A percentile compares a stretch with the other conserved stretches of the same genome.
Conservation (phyloP, 208 protist species). For the Kentomonas sorsogonicus region DNA sequence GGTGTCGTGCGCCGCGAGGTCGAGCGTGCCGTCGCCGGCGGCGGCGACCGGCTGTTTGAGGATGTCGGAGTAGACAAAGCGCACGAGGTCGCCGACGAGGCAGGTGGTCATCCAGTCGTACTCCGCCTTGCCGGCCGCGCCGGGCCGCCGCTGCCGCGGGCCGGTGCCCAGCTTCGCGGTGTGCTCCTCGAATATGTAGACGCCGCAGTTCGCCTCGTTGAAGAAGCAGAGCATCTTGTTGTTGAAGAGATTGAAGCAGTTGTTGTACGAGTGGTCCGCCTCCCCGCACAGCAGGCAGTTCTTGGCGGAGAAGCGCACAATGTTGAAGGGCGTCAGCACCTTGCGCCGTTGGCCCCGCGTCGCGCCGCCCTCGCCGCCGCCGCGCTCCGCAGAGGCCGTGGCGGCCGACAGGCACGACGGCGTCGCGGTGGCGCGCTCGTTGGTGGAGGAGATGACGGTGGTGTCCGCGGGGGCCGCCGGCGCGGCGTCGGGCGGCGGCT, state of each 20-base stretch:
- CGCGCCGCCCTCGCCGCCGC: too few species aligned
- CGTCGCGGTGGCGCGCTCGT: not conserved
- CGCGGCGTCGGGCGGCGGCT: not conserved
- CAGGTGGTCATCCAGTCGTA: too few species aligned
- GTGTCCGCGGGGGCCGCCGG: not conserved
- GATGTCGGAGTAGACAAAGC: too few species aligned
- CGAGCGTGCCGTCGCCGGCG: too few species aligned
- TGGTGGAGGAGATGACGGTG: not conserved
- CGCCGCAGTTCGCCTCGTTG: slow-evolving; percentile 15
- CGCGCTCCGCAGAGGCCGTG: too few species aligned
- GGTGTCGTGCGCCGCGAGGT: too few species aligned
- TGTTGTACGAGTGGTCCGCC: slow-evolving; percentile 26
- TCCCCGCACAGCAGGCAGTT: slow-evolving; percentile 41
- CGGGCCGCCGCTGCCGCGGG: too few species aligned
- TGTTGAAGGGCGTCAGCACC: slow-evolving; percentile 16
- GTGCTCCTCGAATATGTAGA: slow-evolving; percentile 15
- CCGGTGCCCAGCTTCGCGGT: too few species aligned
- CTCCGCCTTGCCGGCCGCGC: too few species aligned
- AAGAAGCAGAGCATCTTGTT: slow-evolving; percentile 29
- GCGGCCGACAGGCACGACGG: not conserved
- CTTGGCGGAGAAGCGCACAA: not conserved
- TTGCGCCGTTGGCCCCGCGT: not conserved
- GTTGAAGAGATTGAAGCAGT: slow-evolving; percentile 30
- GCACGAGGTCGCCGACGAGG: too few species aligned
- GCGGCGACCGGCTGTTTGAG: too few species aligned